These are phyloP conservation scores for Microbotryum violaceum DNA, from an alignment of 1,284 basidiomycete genomes.

Conservation along the genomic window DNA sequence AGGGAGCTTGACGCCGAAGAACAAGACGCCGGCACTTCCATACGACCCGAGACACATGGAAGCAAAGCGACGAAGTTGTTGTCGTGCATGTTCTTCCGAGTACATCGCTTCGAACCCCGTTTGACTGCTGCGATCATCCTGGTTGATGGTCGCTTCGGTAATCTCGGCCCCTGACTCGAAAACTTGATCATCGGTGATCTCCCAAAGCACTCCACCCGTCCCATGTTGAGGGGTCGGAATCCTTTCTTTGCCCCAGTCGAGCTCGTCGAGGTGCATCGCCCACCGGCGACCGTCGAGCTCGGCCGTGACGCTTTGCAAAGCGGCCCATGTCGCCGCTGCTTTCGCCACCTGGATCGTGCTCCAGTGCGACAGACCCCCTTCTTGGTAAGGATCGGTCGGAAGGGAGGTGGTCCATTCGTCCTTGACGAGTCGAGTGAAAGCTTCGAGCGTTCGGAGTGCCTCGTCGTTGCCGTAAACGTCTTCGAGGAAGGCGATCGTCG, in stretches of 20 bases:
- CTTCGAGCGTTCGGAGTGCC: slow-evolving; percentile 64
- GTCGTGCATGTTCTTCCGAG: not conserved
- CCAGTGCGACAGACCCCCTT: slow-evolving; percentile 53
- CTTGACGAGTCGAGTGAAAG: slow-evolving; percentile 63
- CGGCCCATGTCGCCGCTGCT: slow-evolving; percentile 65
- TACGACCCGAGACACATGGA: slow-evolving; percentile 71
- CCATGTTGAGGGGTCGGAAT: not conserved
- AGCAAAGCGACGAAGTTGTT: slow-evolving; percentile 55
- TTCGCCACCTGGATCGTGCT: slow-evolving; percentile 4
- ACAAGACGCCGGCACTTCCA: slow-evolving; percentile 64
- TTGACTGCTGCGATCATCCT: not conserved
- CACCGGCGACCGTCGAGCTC: slow-evolving; percentile 64
- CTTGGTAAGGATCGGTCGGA: slow-evolving; percentile 55
- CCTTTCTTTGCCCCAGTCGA: slow-evolving; percentile 48
- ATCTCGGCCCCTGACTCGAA: slow-evolving; percentile 2
- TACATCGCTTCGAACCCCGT: not conserved
- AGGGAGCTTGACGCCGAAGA: slow-evolving; percentile 51
- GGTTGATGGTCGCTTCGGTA: slow-evolving; percentile 8
- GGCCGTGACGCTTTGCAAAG: slow-evolving; percentile 65
- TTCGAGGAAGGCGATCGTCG: slow-evolving; percentile 61
- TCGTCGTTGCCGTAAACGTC: slow-evolving; percentile 61
- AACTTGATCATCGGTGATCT: slow-evolving; percentile 10
- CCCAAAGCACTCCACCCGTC: slow-evolving; percentile 2
- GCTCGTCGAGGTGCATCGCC: slow-evolving; percentile 57
- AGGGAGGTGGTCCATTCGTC: slow-evolving; percentile 59